phyloP scores from a whole-genome alignment of 257 asterid species.

The Lycium barbarum region DNA sequence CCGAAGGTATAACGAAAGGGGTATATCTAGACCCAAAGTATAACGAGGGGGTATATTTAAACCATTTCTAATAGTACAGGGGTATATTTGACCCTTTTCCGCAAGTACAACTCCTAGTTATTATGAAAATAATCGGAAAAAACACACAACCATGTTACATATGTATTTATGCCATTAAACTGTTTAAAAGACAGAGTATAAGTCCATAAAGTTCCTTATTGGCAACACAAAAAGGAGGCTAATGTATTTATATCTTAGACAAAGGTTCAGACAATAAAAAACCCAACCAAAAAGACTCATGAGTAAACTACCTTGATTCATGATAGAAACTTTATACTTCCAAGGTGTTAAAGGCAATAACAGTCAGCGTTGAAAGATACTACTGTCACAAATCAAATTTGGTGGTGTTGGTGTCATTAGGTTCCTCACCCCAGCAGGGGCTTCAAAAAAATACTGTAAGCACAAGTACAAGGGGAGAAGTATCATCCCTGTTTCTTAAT shows the following conservation, averaged over 20 bases:
- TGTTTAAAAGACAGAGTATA: background rate
- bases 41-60: no score
- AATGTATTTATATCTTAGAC: background rate
- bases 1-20: no score
- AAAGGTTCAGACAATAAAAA: background rate
- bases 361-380: background rate
- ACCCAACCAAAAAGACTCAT: background rate
- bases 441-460: background rate
- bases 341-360: background rate
- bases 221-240: background rate
- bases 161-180: background rate
- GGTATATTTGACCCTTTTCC: no score
- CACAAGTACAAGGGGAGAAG: no score
- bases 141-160: background rate
- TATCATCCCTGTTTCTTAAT: no score
- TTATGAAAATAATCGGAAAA: background rate
- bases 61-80: no score
- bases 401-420: conserved; percentile 2
- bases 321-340: background rate
- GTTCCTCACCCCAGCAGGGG: background rate
- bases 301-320: background rate
- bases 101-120: conserved; percentile 4
- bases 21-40: no score
- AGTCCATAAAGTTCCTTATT: conserved; percentile 9
- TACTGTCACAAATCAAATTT: conserved; percentile 20